phyloP scores from a whole-genome alignment of 2,329 filamentous ascomycete genomes.

The Acephala macrosclerotiorum region DNA sequence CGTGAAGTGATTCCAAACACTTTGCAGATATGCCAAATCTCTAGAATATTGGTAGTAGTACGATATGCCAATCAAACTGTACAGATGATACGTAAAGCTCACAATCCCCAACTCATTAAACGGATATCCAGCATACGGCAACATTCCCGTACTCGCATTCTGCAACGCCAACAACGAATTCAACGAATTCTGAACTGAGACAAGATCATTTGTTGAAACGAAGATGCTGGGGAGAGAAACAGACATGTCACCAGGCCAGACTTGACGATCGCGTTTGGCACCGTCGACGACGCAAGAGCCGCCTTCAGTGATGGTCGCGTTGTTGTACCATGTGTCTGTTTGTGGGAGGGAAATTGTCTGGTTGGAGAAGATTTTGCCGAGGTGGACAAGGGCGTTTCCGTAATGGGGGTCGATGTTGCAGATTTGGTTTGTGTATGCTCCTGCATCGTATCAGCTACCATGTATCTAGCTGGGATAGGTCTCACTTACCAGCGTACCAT shows the following conservation, averaged over 20 bases:
- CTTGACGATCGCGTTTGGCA: conserved; percentile 64
- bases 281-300: conserved; percentile 51
- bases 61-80: conserved; percentile 63
- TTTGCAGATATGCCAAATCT: conserved; percentile 54
- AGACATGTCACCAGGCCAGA: conserved; percentile 69
- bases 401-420: conserved; percentile 39
- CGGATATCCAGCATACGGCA: conserved; percentile 58
- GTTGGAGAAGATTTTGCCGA: conserved; percentile 32
- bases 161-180: conserved; percentile 52
- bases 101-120: conserved; percentile 52
- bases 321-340: conserved; percentile 49
- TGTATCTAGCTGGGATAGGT: conserved; percentile 44
- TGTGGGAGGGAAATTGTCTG: conserved; percentile 51
- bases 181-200: conserved; percentile 55
- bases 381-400: conserved; percentile 27
- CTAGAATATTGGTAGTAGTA: conserved; percentile 64
- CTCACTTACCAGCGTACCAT: conserved; percentile 52
- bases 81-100: conserved; percentile 65
- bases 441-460: conserved; percentile 30
- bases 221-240: conserved; percentile 61
- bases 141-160: conserved; percentile 47
- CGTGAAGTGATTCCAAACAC: conserved; percentile 56
- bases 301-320: conserved; percentile 32
- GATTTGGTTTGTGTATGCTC: conserved; percentile 52
- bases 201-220: conserved; percentile 60